Percentiles rank a stretch among this genome's conserved stretches.
Conservation (phyloP, 1,139 yeast species). For the Suhomyces bokatorum region DNA sequence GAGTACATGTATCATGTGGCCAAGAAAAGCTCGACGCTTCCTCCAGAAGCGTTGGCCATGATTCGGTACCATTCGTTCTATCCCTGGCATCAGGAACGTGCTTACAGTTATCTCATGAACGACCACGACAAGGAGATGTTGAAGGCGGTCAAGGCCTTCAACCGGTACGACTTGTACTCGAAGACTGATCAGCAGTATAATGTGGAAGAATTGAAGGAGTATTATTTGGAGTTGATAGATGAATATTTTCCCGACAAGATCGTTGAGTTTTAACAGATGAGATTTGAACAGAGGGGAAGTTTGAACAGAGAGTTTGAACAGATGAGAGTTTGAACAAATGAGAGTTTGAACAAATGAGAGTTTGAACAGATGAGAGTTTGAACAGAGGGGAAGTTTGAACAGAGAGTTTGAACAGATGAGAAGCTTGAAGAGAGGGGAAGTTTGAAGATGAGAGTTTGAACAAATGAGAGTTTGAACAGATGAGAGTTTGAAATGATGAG, state of each 20-base stretch:
- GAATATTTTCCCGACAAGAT: conserved; percentile 62
- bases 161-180: conserved; percentile 68
- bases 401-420: no score
- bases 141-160: conserved; percentile 64
- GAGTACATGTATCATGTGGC: conserved; percentile 77
- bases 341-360: no score
- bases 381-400: no score
- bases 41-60: conserved; percentile 71
- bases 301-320: no score
- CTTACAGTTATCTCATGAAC: conserved; percentile 65
- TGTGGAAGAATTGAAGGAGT: conserved; percentile 52
- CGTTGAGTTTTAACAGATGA: conserved; percentile 47
- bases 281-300: no score
- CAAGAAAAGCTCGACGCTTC: conserved; percentile 60
- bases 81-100: conserved; percentile 76
- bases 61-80: conserved; percentile 73
- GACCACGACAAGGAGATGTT: conserved; percentile 63
- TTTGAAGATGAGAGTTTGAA: no score
- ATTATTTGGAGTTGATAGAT: conserved; percentile 62
- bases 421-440: no score
- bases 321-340: no score
- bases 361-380: no score
- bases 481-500: no score
- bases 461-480: no score
- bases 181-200: conserved; percentile 54